These are phyloP conservation scores for Aspergillus neotritici DNA, from an alignment of 2,329 filamentous ascomycete species.

Conservation along the genomic window DNA sequence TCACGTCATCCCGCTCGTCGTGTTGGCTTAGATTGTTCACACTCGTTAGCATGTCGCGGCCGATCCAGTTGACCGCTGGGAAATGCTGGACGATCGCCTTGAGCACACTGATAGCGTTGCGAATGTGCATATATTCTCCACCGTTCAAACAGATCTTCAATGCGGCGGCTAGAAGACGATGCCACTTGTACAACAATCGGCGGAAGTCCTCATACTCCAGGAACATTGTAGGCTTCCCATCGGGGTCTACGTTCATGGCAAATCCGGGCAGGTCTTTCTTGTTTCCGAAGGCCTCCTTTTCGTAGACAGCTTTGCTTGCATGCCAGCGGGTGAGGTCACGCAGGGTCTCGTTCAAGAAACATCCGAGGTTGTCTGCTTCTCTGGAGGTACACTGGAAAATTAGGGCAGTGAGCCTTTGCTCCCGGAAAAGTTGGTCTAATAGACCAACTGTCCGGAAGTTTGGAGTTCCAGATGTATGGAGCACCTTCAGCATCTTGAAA, in stretches of 20 bases:
- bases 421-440: constrained; percentile 76
- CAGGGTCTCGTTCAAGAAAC: constrained; percentile 77
- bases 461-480: constrained; percentile 77
- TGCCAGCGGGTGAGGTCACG: constrained; percentile 82
- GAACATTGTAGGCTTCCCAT: constrained; percentile 64
- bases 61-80: constrained; percentile 86
- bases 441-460: constrained; percentile 83
- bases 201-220: constrained; percentile 83
- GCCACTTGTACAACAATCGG: constrained; percentile 82
- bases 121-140: constrained; percentile 94
- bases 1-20: constrained; percentile 45
- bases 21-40: constrained; percentile 41
- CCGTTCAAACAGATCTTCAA: constrained; percentile 75
- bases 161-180: constrained; percentile 71
- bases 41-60: constrained; percentile 42
- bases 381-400: constrained; percentile 86
- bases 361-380: constrained; percentile 88
- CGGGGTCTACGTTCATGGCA: constrained; percentile 63
- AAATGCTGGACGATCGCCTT: constrained; percentile 76
- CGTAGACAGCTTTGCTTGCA: constrained; percentile 66
- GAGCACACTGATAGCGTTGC: constrained; percentile 86
- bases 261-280: constrained; percentile 70
- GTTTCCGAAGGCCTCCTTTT: constrained; percentile 70
- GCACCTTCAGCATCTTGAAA: constrained; percentile 77
- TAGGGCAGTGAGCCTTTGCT: constrained; percentile 71